phyloP scores from a whole-genome alignment of 2,329 filamentous ascomycete species.

The Colletotrichum sp. region DNA sequence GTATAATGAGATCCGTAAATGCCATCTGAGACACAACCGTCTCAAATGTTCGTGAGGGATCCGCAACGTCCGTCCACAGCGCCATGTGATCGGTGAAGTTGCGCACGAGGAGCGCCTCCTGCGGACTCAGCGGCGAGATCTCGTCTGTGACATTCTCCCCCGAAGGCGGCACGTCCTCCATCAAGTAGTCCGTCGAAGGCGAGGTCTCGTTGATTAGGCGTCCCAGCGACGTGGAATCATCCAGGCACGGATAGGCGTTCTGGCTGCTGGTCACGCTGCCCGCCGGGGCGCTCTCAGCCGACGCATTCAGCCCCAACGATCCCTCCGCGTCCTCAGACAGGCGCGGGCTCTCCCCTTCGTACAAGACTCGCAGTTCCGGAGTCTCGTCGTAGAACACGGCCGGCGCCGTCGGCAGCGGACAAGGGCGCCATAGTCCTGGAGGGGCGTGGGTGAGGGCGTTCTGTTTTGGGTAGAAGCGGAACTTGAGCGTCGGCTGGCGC shows the following conservation, averaged over 20 bases:
- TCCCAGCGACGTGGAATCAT: not conserved
- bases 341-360: not conserved
- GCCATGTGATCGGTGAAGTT: not conserved
- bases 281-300: not conserved
- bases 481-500: not conserved
- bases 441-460: not conserved
- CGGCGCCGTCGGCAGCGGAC: not conserved
- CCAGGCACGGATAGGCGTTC: not conserved
- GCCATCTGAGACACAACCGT: not conserved
- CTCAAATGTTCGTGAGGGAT: not conserved
- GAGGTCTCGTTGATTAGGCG: not conserved
- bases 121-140: not conserved
- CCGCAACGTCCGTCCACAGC: not conserved
- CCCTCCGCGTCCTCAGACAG: not conserved
- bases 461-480: not conserved
- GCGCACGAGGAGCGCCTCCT: not conserved
- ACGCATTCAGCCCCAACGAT: not conserved
- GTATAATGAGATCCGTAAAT: not conserved
- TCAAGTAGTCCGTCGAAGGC: not conserved
- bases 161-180: rapidly evolving
- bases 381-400: not conserved
- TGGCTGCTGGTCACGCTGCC: not conserved
- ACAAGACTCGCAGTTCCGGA: not conserved
- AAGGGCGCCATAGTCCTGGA: not conserved
- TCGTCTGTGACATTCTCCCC: rapidly evolving